Base-by-base conservation (phyloP, 371 early-diverging fungal species). In the Mortierella sp. region DNA sequence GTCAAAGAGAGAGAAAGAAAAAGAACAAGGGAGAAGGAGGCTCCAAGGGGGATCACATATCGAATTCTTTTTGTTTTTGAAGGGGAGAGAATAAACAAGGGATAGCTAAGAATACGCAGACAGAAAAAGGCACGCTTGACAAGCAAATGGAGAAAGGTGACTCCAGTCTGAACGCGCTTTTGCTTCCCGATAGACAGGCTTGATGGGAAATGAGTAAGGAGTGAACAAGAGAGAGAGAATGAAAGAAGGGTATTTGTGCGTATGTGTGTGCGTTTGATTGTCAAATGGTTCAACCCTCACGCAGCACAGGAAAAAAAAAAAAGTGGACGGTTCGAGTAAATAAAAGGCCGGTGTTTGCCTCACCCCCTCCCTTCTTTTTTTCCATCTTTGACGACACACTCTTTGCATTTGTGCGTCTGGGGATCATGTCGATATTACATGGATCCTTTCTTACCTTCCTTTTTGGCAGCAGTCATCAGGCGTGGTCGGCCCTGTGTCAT, bases 1-100 rank as follows among this genome's bases (percentile, higher is more conserved):
- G 72, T 16, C 34, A 24, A 24, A 10, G 8, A 73, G 78, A 55
- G 48, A 77, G 59, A 57, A 4, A 72, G 78, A 21, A 40, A 19
- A 24, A 34, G 34, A 67, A 40, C 43, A 67, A 78, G 78, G 57
- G 70, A 77, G 78, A 73, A 78, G 78, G 78, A 78, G 74, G 70
- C 71, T 57, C 70, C 51, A 79, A 79, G 75, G 75, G 75, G 55
- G 71, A 79, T 37, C 69, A 69, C 26, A 51, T 75, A 37, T 31
- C 40, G 44, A 13, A 59, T 26, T 72, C 40, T 76, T 71, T 76
- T 76, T 46, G 40, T 67, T 74, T 74, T 73, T 26, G 74, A 74
- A 74, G 79, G 79, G 71, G 70, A 59, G n/a, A 31, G 61, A 54
- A 61, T 34, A 31, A 61, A 26, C 14, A 61, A 61, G 61, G 61